Base-by-base conservation (phyloP, 73 alveolate genomes). In the Effrenium voratum region DNA sequence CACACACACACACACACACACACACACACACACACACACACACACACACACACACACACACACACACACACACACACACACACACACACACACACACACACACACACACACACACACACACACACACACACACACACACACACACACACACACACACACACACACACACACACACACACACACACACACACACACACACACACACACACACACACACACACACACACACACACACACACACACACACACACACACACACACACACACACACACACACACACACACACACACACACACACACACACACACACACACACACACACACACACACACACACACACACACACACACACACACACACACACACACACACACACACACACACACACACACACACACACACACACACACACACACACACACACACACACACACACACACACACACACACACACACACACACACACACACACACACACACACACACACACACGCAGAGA, bases 11-110 rank as follows among this genome's bases (percentile, higher is more conserved):
- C 41, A 66, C 77, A 66, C 77, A 66, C 77, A 66, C 77, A 66
- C 77, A 66, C 77, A 66, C 41, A 66, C 77, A 66, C 77, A 66
- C 77, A 66, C 77, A 66, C 77, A 66, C 77, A 66, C 41, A 66
- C 77, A 66, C 77, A 66, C 77, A 66, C 77, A 66, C 77, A 66
- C 77, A 66, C 41, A 66, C 77, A 66, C 77, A 66, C 77, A 66
- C 77, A 66, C 77, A 66, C 77, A 66, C 41, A 66, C 77, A 66
- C 77, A 66, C 77, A 66, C 77, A 66, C 77, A 66, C 41, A 66
- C 77, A 66, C 77, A 66, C 77, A 66, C 77, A 66, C 77, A 66
- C 77, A 66, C 77, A 66, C 41, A 66, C 77, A 66, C 77, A 66
- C 77, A 66, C 77, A 66, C 77, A 66, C 77, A 66, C 77, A 66